Evolutionary conservation across 2,329 filamentous ascomycete species (phyloP).

Genomic region (Cercospora sojina): DNA sequence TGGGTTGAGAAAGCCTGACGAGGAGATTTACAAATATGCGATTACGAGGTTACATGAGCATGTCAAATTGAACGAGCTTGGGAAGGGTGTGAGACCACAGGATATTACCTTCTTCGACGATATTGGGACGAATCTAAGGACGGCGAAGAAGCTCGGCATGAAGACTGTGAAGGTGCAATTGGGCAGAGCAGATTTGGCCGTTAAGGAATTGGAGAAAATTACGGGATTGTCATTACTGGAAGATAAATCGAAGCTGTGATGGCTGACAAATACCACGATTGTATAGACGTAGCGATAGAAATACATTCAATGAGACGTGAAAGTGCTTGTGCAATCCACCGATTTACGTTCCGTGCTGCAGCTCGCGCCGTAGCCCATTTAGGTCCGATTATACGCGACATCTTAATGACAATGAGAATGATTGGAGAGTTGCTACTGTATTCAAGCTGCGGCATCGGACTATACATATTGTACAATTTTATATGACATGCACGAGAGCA

Average conservation of each 20-base stretch:
- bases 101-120: constrained; percentile 90
- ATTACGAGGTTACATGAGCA: constrained; percentile 65
- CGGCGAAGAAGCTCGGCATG: constrained; percentile 71
- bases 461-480: neutral
- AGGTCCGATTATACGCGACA: neutral
- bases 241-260: constrained; percentile 18
- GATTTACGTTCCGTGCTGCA: neutral
- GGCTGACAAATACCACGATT: constrained; percentile 36
- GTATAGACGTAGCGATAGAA: neutral
- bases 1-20: constrained; percentile 83
- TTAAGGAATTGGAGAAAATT: constrained; percentile 72
- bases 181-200: constrained; percentile 75
- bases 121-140: constrained; percentile 90
- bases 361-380: neutral
- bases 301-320: neutral
- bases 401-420: neutral
- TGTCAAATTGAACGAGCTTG: constrained; percentile 54
- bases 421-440: neutral
- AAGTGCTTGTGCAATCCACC: neutral
- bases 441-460: neutral
- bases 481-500: neutral
- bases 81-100: constrained; percentile 56
- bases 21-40: constrained; percentile 74
- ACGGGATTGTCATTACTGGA: constrained; percentile 58
- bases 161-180: constrained; percentile 80